These are phyloP conservation scores for Parietaria judaica DNA, from an alignment of 306 rosid species.

Conservation along the genomic window DNA sequence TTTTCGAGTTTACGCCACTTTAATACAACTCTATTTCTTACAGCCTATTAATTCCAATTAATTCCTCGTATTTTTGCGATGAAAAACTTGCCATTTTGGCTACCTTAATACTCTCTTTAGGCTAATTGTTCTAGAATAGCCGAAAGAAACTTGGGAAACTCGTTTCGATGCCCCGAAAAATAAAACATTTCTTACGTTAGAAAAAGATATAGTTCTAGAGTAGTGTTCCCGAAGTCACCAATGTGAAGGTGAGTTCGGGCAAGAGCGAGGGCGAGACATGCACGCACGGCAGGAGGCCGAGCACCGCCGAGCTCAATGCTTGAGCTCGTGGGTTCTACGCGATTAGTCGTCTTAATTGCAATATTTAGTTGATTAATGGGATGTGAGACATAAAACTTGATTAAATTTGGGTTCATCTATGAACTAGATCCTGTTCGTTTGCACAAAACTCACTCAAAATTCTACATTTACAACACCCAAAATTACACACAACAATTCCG, in stretches of 20 bases:
- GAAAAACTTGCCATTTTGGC: too few species aligned
- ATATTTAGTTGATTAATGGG: too few species aligned
- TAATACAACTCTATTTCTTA: neutral
- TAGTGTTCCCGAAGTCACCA: too few species aligned
- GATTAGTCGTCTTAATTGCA: too few species aligned
- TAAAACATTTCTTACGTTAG: neutral
- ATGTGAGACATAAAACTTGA: neutral
- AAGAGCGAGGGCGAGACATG: too few species aligned
- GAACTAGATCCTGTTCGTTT: neutral
- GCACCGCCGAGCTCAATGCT: too few species aligned
- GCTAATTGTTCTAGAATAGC: neutral
- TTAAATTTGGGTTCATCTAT: neutral
- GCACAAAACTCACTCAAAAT: neutral
- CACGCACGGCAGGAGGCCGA: too few species aligned
- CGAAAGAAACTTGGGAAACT: neutral
- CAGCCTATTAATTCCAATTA: neutral
- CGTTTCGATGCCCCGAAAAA: neutral
- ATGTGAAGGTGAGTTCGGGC: too few species aligned
- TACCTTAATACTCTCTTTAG: neutral
- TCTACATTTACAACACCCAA: constrained; percentile 3
- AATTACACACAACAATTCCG: neutral
- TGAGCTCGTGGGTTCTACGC: too few species aligned
- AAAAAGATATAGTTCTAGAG: too few species aligned
- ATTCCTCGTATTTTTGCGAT: too few species aligned
- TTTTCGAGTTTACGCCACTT: neutral